Base-by-base conservation (phyloP, 352 stramenopile species). In the Phytophthora citrophthora region DNA sequence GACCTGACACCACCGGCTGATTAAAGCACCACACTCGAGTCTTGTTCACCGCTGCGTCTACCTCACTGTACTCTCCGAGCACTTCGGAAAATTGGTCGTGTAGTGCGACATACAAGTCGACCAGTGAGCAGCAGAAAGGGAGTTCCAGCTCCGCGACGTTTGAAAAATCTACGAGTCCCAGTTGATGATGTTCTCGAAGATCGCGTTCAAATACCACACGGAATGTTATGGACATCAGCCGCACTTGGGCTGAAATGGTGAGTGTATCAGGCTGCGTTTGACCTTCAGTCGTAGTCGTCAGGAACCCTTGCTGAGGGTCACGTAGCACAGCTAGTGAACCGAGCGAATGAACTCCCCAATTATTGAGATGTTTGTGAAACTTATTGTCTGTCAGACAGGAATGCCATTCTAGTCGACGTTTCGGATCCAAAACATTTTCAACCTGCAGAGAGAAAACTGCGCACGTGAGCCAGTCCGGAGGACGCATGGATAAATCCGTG, bases 341-440 rank as follows among this genome's bases (percentile, higher is more conserved):
- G 3, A 93, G 73, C 16, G 84, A 91, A 51, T 94, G 86, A 23
- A 94, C 86, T 27, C 82, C 84, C 84, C 86, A 94, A 60, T 93
- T 93, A 70, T 89, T 89, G 16, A 94, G 72, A 32, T 85, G 54
- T 15, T 49, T 65, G 70, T 91, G 72, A 45, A 94, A 94, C 56
- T 91, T 91, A 76, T 93, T 94, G 72, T 94, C 86, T 10, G 77
- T 74, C 8, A 94, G 68, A 61, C 81, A 92, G 52, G 86, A 93
- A 61, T 94, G 86, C 83, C 86, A 94, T 50, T 89, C 81, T 31
- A 94, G 86, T 39, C 63, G 68, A 41, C 85, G 81, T 4, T 29
- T 38, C 5, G 76, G 54, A 43, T 86, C 70, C 15, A 48, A 43
- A 23, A 76, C 65, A 64, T 93, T 88, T n/a, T 76, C 59, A 13